A percentile compares a stretch with the other conserved stretches of the same genome.
Conservation (phyloP, 2,329 filamentous ascomycete genomes). For the Xylaria sp. region DNA sequence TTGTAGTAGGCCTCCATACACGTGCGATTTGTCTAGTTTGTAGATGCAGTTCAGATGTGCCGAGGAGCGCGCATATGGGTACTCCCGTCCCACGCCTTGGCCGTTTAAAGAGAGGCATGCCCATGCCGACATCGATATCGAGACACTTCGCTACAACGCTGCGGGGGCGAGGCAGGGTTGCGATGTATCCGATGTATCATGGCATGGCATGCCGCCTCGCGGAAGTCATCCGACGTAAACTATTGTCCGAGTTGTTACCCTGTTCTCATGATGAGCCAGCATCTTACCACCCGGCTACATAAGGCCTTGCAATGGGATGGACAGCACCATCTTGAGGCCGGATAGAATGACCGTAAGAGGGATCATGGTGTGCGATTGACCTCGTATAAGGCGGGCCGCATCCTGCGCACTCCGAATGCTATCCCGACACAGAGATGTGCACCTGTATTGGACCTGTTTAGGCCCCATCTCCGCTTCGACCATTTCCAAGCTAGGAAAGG, state of each 20-base stretch:
- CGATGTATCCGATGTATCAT: slow-evolving; percentile 34
- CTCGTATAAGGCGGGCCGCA: slow-evolving; percentile 32
- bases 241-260: slow-evolving; percentile 17
- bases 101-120: slow-evolving; percentile 12
- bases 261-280: slow-evolving; percentile 23
- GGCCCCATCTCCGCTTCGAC: slow-evolving; percentile 31
- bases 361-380: slow-evolving; percentile 25
- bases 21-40: slow-evolving; percentile 20
- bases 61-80: slow-evolving; percentile 28
- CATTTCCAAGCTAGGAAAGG: slow-evolving; percentile 29
- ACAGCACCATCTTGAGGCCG: slow-evolving; percentile 12
- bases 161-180: slow-evolving; percentile 22
- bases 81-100: slow-evolving; percentile 29
- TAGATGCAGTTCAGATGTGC: slow-evolving; percentile 26
- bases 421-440: slow-evolving; percentile 22
- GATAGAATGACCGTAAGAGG: slow-evolving; percentile 26
- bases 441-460: slow-evolving; percentile 29
- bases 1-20: slow-evolving; percentile 25
- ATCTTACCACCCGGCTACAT: slow-evolving; percentile 16
- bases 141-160: slow-evolving; percentile 29
- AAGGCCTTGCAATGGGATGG: slow-evolving; percentile 8
- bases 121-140: slow-evolving; percentile 19
- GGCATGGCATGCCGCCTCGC: slow-evolving; percentile 34
- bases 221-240: slow-evolving; percentile 39
- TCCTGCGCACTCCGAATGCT: slow-evolving; percentile 25